Percentiles rank a stretch among this genome's conserved stretches.
Evolutionary conservation across 768 basidiomycete species (phyloP).

Genomic region (Hygrocybe punicea): DNA sequence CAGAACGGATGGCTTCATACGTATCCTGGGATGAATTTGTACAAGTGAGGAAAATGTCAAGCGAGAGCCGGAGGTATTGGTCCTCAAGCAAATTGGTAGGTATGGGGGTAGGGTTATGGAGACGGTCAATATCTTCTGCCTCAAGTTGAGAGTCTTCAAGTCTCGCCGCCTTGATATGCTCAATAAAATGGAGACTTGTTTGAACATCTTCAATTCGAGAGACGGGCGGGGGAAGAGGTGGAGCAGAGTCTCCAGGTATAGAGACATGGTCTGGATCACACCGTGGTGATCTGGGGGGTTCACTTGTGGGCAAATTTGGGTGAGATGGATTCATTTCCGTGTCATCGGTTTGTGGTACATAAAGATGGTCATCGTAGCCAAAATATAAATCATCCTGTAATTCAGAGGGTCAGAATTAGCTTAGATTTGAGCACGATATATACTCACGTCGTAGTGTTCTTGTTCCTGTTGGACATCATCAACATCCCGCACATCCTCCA

Average conservation of each 20-base stretch:
- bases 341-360: background rate
- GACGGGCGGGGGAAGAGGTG: background rate
- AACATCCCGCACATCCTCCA: too few species aligned
- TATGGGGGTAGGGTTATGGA: conserved; percentile 11
- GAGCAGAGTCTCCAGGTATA: background rate
- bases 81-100: conserved; percentile 8
- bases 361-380: background rate
- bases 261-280: background rate
- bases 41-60: conserved; percentile 16
- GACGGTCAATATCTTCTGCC: conserved; percentile 4
- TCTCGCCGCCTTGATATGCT: conserved; percentile 8
- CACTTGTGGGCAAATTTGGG: background rate
- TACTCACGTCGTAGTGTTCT: too few species aligned
- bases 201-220: conserved; percentile 7
- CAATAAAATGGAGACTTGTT: conserved; percentile 4
- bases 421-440: too few species aligned
- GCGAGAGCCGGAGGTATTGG: conserved; percentile 12
- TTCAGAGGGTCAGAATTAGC: too few species aligned
- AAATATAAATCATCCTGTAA: background rate
- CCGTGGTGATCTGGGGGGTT: background rate
- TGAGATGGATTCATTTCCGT: background rate
- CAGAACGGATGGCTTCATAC: conserved; percentile 9
- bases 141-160: conserved; percentile 8
- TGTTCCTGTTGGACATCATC: too few species aligned
- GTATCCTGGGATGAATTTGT: conserved; percentile 13